Evolutionary conservation across 2,329 filamentous ascomycete genomes (phyloP).

Genomic region (Diaporthe amygdali): DNA sequence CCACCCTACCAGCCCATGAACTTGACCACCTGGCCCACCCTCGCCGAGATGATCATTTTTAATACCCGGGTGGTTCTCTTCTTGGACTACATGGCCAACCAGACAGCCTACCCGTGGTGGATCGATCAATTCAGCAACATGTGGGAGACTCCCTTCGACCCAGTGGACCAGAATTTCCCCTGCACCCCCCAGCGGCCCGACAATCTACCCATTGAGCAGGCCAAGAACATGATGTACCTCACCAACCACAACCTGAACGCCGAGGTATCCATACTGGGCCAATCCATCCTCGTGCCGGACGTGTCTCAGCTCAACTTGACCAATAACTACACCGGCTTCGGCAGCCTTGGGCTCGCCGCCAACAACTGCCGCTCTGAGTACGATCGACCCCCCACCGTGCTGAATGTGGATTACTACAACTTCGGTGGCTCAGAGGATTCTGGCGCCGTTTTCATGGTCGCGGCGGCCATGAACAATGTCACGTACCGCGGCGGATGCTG

Average conservation of each 20-base stretch:
- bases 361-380: slow-evolving; percentile 67
- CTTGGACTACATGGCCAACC: slow-evolving; percentile 85
- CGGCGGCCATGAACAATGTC: slow-evolving; percentile 74
- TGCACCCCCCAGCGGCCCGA: slow-evolving; percentile 82
- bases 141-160: slow-evolving; percentile 92
- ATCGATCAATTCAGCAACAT: slow-evolving; percentile 87
- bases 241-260: slow-evolving; percentile 92
- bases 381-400: slow-evolving; percentile 74
- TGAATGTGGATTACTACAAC: slow-evolving; percentile 89
- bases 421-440: slow-evolving; percentile 55
- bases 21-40: slow-evolving; percentile 80
- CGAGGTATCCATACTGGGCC: slow-evolving; percentile 70
- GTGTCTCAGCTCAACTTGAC: slow-evolving; percentile 72
- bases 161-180: slow-evolving; percentile 67
- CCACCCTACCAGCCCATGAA: slow-evolving; percentile 72
- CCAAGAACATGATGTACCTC: slow-evolving; percentile 73
- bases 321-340: slow-evolving; percentile 68
- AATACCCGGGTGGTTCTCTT: slow-evolving; percentile 79
- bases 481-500: slow-evolving; percentile 66
- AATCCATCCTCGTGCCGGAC: slow-evolving; percentile 73
- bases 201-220: slow-evolving; percentile 46
- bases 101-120: slow-evolving; percentile 79
- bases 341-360: slow-evolving; percentile 69
- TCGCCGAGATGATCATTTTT: slow-evolving; percentile 75
- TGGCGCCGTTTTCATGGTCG: slow-evolving; percentile 80